Evolutionary conservation across 129 eudicot genomes (phyloP).

Genomic region (Heracleum sosnowskyi): DNA sequence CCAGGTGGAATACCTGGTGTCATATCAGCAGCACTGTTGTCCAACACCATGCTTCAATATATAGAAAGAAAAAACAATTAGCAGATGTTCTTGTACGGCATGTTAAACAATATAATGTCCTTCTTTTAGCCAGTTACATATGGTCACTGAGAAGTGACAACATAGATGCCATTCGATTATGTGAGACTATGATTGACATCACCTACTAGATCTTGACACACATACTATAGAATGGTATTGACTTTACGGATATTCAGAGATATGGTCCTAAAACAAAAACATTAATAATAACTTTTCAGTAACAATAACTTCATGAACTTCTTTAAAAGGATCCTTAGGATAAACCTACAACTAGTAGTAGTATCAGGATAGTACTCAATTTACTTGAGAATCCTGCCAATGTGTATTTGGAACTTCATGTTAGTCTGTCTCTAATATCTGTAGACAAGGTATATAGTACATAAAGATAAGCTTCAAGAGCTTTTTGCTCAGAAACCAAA

Average conservation of each 20-base stretch:
- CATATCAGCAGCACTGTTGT: slow-evolving; percentile 42
- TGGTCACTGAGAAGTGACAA: background rate
- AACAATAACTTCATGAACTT: background rate
- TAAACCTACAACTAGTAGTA: background rate
- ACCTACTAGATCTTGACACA: background rate
- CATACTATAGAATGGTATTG: background rate
- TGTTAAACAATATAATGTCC: background rate
- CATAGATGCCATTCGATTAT: background rate
- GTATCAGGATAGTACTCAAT: background rate
- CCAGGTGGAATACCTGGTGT: slow-evolving; percentile 48
- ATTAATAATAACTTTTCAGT: background rate
- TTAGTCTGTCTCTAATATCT: background rate
- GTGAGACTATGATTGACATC: background rate
- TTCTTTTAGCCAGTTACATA: background rate
- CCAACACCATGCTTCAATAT: slow-evolving; percentile 59
- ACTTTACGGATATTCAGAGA: background rate
- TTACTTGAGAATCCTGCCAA: background rate
- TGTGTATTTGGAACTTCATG: background rate
- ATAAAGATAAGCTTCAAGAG: background rate
- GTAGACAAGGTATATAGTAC: background rate
- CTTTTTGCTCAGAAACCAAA: background rate
- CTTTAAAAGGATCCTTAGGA: background rate
- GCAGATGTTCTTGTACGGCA: background rate
- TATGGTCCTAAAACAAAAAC: background rate
- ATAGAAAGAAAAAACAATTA: slow-evolving; percentile 4